A percentile compares a stretch with the other conserved stretches of the same genome.
phyloP scores from a whole-genome alignment of 2,329 filamentous ascomycete species.

The Fusarium palustre region DNA sequence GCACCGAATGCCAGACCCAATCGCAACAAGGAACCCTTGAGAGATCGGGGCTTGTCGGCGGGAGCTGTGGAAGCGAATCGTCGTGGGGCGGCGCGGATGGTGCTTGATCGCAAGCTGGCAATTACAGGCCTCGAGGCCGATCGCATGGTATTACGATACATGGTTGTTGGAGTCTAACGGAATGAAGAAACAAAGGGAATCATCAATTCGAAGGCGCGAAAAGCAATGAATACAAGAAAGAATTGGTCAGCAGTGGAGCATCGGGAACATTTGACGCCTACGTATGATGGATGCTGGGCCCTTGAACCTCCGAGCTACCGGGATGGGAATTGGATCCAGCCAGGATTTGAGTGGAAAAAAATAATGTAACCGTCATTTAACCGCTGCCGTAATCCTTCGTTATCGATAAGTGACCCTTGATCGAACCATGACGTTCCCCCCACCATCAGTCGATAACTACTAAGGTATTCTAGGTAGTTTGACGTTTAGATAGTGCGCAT shows the following conservation, averaged over 20 bases:
- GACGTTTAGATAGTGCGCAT: conserved; percentile 10
- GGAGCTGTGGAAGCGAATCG: conserved; percentile 67
- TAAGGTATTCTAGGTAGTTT: not conserved
- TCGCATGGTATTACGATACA: conserved; percentile 66
- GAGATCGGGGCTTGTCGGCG: conserved; percentile 77
- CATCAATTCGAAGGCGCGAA: conserved; percentile 8
- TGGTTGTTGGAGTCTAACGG: conserved; percentile 43
- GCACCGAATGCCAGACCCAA: conserved; percentile 81
- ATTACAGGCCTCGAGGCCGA: conserved; percentile 60
- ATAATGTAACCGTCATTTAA: conserved; percentile 35
- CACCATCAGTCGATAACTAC: conserved; percentile 9
- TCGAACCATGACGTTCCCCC: conserved; percentile 32
- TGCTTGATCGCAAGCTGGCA: conserved; percentile 56
- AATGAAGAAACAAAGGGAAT: conserved; percentile 11
- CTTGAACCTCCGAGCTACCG: conserved; percentile 15
- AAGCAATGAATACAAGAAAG: conserved; percentile 20
- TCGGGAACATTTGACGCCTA: conserved; percentile 6
- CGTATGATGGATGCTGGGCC: conserved; percentile 32
- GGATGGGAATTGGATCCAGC: conserved; percentile 6
- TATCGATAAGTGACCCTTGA: conserved; percentile 38
- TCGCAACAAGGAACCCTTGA: conserved; percentile 80
- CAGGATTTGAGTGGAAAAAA: conserved; percentile 35
- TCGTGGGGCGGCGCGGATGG: conserved; percentile 56
- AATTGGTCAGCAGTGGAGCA: conserved; percentile 45
- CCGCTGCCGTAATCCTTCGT: conserved; percentile 8